Percentiles rank a stretch among this genome's conserved stretches.
Conservation (phyloP, 306 rosid species). For the Cucumis sativus region Cucumber_9930_V3 NC_026656.2:22192001-22192500, state of each 20-base stretch:
- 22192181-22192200: conserved; percentile 6
- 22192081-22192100: background rate
- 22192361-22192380: conserved; percentile 26
- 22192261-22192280: background rate
- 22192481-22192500: background rate
- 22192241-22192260: conserved; percentile 5
- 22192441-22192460: background rate
- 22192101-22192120: background rate
- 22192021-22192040: background rate
- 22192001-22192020: background rate
- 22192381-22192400: conserved; percentile 22
- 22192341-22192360: conserved; percentile 18
- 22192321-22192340: conserved; percentile 16
- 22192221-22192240: background rate
- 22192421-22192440: conserved; percentile 11
- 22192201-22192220: background rate
- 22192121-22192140: background rate
- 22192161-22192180: background rate
- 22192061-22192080: background rate
- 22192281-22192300: background rate
- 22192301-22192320: conserved; percentile 6
- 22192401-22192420: conserved; percentile 17
- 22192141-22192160: background rate
- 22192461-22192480: background rate
- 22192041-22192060: background rate